phyloP scores from a whole-genome alignment of 257 asterid genomes.

The Penstemon newberryi region DNA sequence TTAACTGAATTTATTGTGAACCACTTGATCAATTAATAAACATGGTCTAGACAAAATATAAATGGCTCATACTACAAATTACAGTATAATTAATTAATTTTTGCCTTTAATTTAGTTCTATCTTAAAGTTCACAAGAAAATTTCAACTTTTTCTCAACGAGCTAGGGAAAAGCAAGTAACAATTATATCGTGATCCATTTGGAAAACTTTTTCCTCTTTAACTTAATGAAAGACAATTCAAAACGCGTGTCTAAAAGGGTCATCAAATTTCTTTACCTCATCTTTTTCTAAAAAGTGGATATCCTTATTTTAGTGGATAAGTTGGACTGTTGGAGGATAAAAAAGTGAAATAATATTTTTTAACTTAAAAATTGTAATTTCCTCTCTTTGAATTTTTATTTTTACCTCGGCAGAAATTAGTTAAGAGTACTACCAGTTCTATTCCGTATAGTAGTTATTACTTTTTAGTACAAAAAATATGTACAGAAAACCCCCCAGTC shows the following conservation, averaged over 20 bases:
- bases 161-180: slow-evolving; percentile 6
- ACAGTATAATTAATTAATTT: too few relatives aligned
- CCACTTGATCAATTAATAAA: too few relatives aligned
- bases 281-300: slow-evolving; percentile 1
- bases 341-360: not conserved
- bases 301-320: slow-evolving; percentile 9
- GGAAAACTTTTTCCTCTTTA: not conserved
- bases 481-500: slow-evolving; percentile 1
- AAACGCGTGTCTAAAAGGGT: slow-evolving; percentile 32
- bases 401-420: not conserved
- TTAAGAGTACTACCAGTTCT: not conserved
- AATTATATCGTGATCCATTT: slow-evolving; percentile 21
- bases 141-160: not conserved
- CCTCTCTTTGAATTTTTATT: not conserved
- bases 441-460: not conserved
- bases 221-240: not conserved
- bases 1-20: too few relatives aligned
- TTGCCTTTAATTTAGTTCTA: not conserved
- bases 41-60: too few relatives aligned
- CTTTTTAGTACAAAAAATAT: not conserved
- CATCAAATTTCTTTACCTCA: not conserved
- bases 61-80: too few relatives aligned
- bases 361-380: not conserved
- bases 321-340: not conserved
- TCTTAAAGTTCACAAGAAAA: not conserved